These are phyloP conservation scores for Phlebiopsis flavidoalba DNA, from an alignment of 768 basidiomycete genomes.

Conservation along the genomic window DNA sequence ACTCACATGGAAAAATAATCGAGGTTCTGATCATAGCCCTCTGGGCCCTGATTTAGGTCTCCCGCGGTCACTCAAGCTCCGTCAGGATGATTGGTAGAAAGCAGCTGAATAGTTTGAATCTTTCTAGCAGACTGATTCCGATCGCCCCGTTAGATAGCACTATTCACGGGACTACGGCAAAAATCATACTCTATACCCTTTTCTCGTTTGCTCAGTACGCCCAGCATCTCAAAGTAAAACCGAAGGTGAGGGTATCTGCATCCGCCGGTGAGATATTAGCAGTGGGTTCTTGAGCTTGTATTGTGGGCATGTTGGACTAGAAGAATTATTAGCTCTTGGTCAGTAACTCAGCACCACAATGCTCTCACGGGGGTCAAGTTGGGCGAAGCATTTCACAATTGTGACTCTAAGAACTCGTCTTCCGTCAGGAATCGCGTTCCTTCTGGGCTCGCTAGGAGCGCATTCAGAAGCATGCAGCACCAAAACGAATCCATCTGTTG, in stretches of 20 bases:
- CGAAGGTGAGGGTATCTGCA: constrained; percentile 80
- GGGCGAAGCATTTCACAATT: constrained; percentile 81
- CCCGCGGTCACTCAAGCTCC: constrained; percentile 86
- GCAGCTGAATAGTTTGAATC: constrained; percentile 91
- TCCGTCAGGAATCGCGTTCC: constrained; percentile 83
- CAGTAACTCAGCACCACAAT: no score
- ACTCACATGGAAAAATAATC: constrained; percentile 83
- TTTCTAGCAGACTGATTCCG: constrained; percentile 72
- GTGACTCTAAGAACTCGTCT: constrained; percentile 82
- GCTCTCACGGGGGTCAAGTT: constrained; percentile 83
- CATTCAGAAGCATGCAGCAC: constrained; percentile 76
- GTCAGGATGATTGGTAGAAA: constrained; percentile 93
- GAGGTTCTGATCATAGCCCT: constrained; percentile 83
- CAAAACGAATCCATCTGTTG: constrained; percentile 80
- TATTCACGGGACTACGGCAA: neutral
- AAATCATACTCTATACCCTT: constrained; percentile 85
- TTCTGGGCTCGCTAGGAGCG: constrained; percentile 77
- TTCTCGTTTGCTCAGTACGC: constrained; percentile 79
- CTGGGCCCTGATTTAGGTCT: constrained; percentile 87
- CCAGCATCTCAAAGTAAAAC: constrained; percentile 96
- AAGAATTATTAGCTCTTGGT: neutral
- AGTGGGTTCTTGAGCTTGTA: constrained; percentile 71
- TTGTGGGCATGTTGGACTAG: constrained; percentile 68
- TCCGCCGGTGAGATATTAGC: constrained; percentile 79
- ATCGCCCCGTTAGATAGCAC: no score